phyloP scores from a whole-genome alignment of 441 rosid genomes.

The Biscutella laevigata region DNA sequence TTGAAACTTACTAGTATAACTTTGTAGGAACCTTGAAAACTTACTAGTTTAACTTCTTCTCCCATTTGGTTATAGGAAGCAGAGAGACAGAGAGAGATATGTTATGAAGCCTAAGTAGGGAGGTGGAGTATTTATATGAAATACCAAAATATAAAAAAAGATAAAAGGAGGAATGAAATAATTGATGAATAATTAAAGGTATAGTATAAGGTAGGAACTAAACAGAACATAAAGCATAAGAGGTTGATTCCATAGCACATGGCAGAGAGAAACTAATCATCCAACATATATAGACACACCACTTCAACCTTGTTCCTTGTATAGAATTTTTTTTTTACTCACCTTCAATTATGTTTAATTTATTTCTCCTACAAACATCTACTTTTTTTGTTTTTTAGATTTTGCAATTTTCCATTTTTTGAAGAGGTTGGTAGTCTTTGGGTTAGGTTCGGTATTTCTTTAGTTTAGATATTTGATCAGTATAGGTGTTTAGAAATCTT shows the following conservation, averaged over 20 bases:
- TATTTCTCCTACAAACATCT: neutral
- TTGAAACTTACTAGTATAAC: too few relatives aligned
- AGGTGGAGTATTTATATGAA: conserved; percentile 17
- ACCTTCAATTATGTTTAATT: neutral
- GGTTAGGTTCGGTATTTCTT: too few relatives aligned
- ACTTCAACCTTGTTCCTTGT: conserved; percentile 5
- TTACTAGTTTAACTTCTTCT: conserved; percentile 25
- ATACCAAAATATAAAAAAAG: conserved; percentile 1
- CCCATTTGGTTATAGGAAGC: too few relatives aligned
- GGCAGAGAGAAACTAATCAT: conserved; percentile 29
- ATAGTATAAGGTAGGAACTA: conserved; percentile 23
- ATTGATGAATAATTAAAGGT: conserved; percentile 27
- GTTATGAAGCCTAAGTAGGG: conserved; percentile 4
- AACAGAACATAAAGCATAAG: conserved; percentile 36
- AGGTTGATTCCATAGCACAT: conserved; percentile 31
- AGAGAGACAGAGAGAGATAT: too few relatives aligned
- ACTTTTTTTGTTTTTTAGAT: neutral
- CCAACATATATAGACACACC: conserved; percentile 19
- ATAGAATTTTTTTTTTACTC: neutral
- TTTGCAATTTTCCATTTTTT: neutral
- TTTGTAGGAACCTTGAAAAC: conserved; percentile 9
- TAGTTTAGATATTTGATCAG: too few relatives aligned
- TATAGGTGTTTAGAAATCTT: too few relatives aligned
- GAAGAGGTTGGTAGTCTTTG: too few relatives aligned
- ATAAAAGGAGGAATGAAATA: conserved; percentile 6